These are phyloP conservation scores for Luffa aegyptiaca DNA, from an alignment of 306 rosid genomes.

Conservation along the genomic window DNA sequence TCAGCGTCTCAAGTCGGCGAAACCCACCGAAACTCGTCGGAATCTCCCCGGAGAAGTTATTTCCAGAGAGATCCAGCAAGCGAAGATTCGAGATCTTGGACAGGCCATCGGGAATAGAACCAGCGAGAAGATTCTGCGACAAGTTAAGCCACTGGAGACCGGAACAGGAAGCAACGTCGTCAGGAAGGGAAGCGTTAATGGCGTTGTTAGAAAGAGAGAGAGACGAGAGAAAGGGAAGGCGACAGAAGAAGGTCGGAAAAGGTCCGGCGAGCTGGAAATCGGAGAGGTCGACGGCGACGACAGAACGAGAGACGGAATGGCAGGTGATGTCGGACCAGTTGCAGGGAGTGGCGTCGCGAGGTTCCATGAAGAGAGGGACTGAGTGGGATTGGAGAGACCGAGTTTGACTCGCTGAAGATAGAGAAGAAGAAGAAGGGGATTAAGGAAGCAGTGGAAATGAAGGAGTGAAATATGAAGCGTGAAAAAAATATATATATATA, in stretches of 20 bases:
- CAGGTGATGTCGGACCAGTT: constrained; percentile 44
- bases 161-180: constrained; percentile 22
- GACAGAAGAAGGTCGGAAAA: constrained; percentile 46
- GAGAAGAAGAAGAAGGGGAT: background rate
- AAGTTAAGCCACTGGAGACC: constrained; percentile 35
- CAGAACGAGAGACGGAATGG: constrained; percentile 13
- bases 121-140: constrained; percentile 39
- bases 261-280: constrained; percentile 25
- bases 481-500: too few species aligned
- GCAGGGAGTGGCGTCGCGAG: constrained; percentile 45
- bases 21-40: constrained; percentile 36
- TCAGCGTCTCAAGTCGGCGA: constrained; percentile 26
- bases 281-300: constrained; percentile 32
- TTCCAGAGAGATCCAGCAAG: constrained; percentile 37
- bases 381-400: constrained; percentile 33
- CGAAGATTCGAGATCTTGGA: constrained; percentile 29
- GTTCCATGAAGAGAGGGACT: constrained; percentile 43
- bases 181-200: constrained; percentile 27
- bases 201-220: constrained; percentile 31
- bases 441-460: too few species aligned
- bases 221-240: constrained; percentile 20
- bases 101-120: constrained; percentile 33
- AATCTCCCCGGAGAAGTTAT: constrained; percentile 54
- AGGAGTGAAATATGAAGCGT: background rate
- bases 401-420: constrained; percentile 40